Percentiles rank a stretch among this genome's conserved stretches.
Evolutionary conservation across 2,329 filamentous ascomycete genomes (phyloP).

Genomic region (Ascochyta rabiei): DNA sequence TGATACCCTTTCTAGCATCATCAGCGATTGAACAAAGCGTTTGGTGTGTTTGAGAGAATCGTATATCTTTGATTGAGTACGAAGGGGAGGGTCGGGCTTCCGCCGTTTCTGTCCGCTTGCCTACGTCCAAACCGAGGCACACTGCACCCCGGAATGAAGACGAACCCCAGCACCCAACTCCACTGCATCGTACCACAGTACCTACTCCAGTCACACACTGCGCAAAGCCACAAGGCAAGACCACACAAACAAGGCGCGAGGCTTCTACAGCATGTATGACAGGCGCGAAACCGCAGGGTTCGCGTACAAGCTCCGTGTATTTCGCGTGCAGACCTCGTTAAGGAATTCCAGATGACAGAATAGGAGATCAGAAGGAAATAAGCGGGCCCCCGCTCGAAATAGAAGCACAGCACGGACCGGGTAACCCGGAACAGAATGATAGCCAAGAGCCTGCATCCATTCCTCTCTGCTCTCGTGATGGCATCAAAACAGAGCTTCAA

Average conservation of each 20-base stretch:
- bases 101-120: not conserved
- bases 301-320: not conserved
- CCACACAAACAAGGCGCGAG: not conserved
- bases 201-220: not conserved
- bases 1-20: not conserved
- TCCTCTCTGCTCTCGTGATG: slow-evolving; percentile 9
- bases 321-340: not conserved
- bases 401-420: slow-evolving; percentile 13
- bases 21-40: not conserved
- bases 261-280: not conserved
- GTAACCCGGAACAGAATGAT: slow-evolving; percentile 3
- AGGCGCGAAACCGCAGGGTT: not conserved
- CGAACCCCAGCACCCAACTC: not conserved
- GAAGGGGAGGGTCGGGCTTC: not conserved
- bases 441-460: slow-evolving; percentile 7
- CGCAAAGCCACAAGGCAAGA: not conserved
- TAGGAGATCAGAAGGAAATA: slow-evolving; percentile 8
- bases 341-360: slow-evolving; percentile 3
- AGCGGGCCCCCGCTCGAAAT: slow-evolving; percentile 5
- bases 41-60: not conserved
- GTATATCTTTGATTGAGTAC: too few relatives aligned
- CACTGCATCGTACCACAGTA: not conserved
- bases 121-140: not conserved
- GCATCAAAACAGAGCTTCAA: not conserved
- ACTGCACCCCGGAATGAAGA: not conserved